Evolutionary conservation across 352 stramenopile species (phyloP), one percentile per base, ranked within the genome.

Genomic region (Pseudoperonospora humuli): DNA sequence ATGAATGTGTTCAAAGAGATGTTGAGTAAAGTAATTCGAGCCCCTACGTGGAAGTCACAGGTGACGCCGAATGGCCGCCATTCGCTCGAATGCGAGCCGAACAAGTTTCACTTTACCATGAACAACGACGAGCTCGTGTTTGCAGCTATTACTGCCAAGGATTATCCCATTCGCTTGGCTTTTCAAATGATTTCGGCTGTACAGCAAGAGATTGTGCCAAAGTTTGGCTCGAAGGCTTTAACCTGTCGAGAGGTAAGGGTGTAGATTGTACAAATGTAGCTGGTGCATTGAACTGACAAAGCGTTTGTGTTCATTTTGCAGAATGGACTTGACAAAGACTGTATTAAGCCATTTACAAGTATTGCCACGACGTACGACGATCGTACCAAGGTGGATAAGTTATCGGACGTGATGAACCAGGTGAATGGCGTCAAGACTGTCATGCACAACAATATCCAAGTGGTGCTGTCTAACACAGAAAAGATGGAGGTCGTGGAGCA

Each of bases 51-150:
- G 77, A 87, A 90, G 69, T 59, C 77, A 29, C 80, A 93, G 48
- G 80, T 93, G 29, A 84, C 74, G 32, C 80, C 75, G n/a, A 90
- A 93, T 50, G 74, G 72, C 32, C 73, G 78, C 50, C 77, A 93
- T 60, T 90, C 80, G 47, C 74, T 93, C 40, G 77, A 93, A 39
- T 90, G 80, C 50, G 75, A 90, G 44, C 75, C 74, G 9, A 90
- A 90, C 62, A 93, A 93, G 62, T 90, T 90, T 54, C 77, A 93
- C 54, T 90, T 90, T 50, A 90, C 74, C 10, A 89, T 93, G 78
- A 75, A 89, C 72, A 89, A 89, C 52, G 75, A 90, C 48, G 75
- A 93, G 55, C 70, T 90, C 27, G 77, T 90, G 52, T 89, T 90
- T 37, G 72, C 70, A 9, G 74, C 69, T 33, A 87, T 90, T 54